phyloP scores from a whole-genome alignment of 1,284 basidiomycete species.

The Rhodotorula sp. region DNA sequence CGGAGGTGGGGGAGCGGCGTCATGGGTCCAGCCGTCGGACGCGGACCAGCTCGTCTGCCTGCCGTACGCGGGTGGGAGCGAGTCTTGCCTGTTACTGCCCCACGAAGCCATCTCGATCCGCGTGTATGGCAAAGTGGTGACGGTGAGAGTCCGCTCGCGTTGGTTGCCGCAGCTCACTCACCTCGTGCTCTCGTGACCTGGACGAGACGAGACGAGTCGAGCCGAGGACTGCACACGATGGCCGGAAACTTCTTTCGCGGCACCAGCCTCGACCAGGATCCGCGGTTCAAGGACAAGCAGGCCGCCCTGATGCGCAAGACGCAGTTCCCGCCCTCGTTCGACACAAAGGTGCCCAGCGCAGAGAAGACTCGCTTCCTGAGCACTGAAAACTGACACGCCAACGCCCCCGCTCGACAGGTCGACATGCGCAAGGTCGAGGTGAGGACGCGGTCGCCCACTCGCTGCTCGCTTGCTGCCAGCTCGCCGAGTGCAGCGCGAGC shows the following conservation, averaged over 20 bases:
- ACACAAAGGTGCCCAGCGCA: conserved; percentile 63
- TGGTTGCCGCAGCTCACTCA: not conserved
- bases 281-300: conserved; percentile 92
- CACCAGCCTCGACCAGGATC: conserved; percentile 45
- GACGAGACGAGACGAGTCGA: not conserved
- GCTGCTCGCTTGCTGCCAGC: not conserved
- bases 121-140: not conserved
- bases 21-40: not conserved
- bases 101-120: not conserved
- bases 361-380: not conserved
- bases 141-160: not conserved
- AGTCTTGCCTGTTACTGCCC: not conserved
- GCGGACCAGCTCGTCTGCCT: not conserved
- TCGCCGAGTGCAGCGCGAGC: conserved; percentile 64
- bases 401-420: not conserved
- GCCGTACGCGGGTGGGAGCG: not conserved
- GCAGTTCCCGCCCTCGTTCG: conserved; percentile 86
- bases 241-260: conserved; percentile 8
- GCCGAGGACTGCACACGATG: not conserved
- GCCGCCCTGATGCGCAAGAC: conserved; percentile 78
- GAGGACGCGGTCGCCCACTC: not conserved
- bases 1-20: not conserved
- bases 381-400: not conserved
- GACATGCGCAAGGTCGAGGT: conserved; percentile 21
- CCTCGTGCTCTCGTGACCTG: not conserved